Base-by-base conservation (phyloP, 2,329 filamentous ascomycete genomes). In the Fusarium sp. region DNA sequence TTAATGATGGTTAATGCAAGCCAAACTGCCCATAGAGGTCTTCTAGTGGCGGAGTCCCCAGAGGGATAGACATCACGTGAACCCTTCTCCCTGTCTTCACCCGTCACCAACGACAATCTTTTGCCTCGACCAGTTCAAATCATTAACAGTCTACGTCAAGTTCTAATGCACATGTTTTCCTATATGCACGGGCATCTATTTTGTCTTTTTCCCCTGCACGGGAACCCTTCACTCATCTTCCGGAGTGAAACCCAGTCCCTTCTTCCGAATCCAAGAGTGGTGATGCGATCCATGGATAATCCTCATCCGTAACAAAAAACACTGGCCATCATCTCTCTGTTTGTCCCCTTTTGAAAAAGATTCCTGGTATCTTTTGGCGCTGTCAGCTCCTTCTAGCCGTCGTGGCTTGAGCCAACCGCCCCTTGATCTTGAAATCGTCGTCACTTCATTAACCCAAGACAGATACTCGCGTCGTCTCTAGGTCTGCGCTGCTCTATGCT, bases 391-490 rank as follows among this genome's bases (percentile, higher is more conserved):
- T 40, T 31, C 58, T 25, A 50, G 65, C 74, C 36, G 40, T 22
- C 62, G 36, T 73, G 68, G 59, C 61, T 42, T 62, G 13, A 25
- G 18, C 36, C 40, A 22, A 50, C 38, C 31, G 13, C 52, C 35
- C 38, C 61, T 59, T 70, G 74, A 72, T 76, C 50, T 59, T 73
- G 71, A 72, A 74, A 69, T 69, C 73, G 63, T 77, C 76, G 58
- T 78, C 74, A 76, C 77, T 78, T 78, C 77, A 68, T 78, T 66
- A 78, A 71, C 62, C 61, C 63, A 61, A 62, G 58, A 36, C 45
- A 35, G 65, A 70, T 61, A 56, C 59, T 68, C 68, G 62, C 56
- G 50, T 54, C 52, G 50, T 54, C 61, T 69, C 65, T 75, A 58
- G 61, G 35, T 66, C 58, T 66, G 22, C 62, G 61, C 47, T 70